Evolutionary conservation across 148 eudicot species (phyloP), one percentile per base, ranked within the genome.

Genomic region (Limonium bicolor): DNA sequence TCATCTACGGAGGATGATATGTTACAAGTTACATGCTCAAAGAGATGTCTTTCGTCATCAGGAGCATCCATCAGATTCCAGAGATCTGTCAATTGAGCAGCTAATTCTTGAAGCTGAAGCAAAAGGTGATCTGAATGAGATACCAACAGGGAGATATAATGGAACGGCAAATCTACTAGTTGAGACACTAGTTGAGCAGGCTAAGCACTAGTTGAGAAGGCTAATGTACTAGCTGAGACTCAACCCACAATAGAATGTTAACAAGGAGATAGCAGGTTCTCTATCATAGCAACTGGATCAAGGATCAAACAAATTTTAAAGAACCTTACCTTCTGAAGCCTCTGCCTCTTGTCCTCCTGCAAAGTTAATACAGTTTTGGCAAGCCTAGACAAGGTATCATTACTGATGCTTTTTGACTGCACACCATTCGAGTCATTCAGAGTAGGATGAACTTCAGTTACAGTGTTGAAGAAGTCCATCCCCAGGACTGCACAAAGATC

Each of bases 401-500:
- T 76, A 76, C 99, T 92, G 23, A 92, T 92, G 70, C 95, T 92
- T 73, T 76, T 85, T 38, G 88, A 81, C 54, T 85, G 80, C 55
- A 65, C 78, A 25, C 86, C 92, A 41, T 58, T 61, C 5, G 88
- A 73, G 50, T 85, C 99, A 64, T 85, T 76, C 69, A 92, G 65
- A 70, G 94, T 92, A 1, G 95, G 88, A 61, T 92, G 99, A 64
- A 92, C 99, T 71, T 92, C 99, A 14, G 79, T 85, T 41, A 85
- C 80, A 9, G 99, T 85, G 60, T 69, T 71, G 32, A 66, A 73
- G 70, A 92, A 92, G 78, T 92, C 95, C 80, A 92, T 63, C 38
- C 99, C 95, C 51, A 92, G 94, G 34, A 92, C 95, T 51, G 93
- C 83, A 55, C 95, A 92, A 47, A 92, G 88, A 70, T 92, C 95